phyloP scores from a whole-genome alignment of 331 rosid species.

The Quercus lobata region DNA sequence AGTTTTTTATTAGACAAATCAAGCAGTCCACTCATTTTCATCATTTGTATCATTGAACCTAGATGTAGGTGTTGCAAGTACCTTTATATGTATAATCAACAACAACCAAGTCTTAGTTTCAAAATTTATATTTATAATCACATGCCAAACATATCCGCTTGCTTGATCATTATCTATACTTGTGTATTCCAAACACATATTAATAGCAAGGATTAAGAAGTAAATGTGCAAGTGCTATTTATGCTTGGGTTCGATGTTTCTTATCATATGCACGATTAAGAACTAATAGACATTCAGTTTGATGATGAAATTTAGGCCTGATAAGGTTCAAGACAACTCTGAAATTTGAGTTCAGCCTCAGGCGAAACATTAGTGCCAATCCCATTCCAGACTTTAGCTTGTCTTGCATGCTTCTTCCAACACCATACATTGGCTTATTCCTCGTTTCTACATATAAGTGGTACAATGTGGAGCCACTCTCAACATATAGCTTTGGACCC shows the following conservation, averaged over 20 bases:
- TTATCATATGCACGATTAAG: conserved; percentile 40
- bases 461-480: conserved; percentile 52
- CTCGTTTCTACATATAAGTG: conserved; percentile 39
- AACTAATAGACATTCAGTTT: conserved; percentile 45
- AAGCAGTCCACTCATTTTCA: too few relatives aligned
- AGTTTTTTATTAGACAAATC: too few relatives aligned
- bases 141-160: background rate
- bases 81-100: too few relatives aligned
- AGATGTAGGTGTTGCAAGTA: too few relatives aligned
- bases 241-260: conserved; percentile 52
- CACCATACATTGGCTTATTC: conserved; percentile 77
- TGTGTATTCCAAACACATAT: background rate
- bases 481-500: conserved; percentile 65
- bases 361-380: conserved; percentile 37
- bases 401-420: conserved; percentile 86
- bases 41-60: too few relatives aligned
- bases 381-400: conserved; percentile 64
- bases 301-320: conserved; percentile 52
- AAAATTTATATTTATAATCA: too few relatives aligned
- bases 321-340: conserved; percentile 52
- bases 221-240: conserved; percentile 46
- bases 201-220: conserved; percentile 8
- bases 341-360: conserved; percentile 40
- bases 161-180: background rate
- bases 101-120: too few relatives aligned